Evolutionary conservation across 768 basidiomycete genomes (phyloP).

Genomic region (Pulveroboletus sp.): DNA sequence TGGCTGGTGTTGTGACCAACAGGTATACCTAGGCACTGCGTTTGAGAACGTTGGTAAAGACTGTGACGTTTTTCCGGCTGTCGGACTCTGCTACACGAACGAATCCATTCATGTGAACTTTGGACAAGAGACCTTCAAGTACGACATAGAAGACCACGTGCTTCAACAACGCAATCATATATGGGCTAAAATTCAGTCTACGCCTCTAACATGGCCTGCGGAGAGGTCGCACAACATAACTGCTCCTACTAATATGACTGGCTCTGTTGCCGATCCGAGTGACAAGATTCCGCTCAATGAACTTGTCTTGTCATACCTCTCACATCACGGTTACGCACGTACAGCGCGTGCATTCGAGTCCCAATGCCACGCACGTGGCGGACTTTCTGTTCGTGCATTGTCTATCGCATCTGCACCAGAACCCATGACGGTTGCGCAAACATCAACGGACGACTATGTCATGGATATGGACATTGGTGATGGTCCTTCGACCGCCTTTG

Average conservation of each 20-base stretch:
- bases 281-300: constrained; percentile 60
- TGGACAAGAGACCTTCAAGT: constrained; percentile 79
- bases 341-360: constrained; percentile 65
- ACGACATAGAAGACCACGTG: constrained; percentile 85
- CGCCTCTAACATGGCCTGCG: constrained; percentile 46
- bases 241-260: constrained; percentile 1
- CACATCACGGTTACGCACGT: constrained; percentile 78
- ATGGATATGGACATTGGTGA: constrained; percentile 45
- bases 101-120: constrained; percentile 87
- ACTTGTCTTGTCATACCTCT: constrained; percentile 74
- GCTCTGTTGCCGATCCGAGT: constrained; percentile 39
- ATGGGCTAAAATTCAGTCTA: constrained; percentile 64
- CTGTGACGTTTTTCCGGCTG: constrained; percentile 73
- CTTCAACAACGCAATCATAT: constrained; percentile 60
- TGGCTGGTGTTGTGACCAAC: constrained; percentile 9
- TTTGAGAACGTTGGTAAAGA: constrained; percentile 70
- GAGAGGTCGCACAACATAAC: constrained; percentile 13
- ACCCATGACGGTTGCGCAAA: constrained; percentile 1
- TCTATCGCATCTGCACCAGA: constrained; percentile 4
- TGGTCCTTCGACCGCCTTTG: constrained; percentile 6
- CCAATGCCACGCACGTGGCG: constrained; percentile 35
- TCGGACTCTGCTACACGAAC: constrained; percentile 76
- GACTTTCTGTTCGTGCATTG: constrained; percentile 12
- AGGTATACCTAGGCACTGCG: constrained; percentile 45
- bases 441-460: constrained; percentile 34